Evolutionary conservation across 345 rosid genomes (phyloP).

Genomic region (Brassica juncea): DNA sequence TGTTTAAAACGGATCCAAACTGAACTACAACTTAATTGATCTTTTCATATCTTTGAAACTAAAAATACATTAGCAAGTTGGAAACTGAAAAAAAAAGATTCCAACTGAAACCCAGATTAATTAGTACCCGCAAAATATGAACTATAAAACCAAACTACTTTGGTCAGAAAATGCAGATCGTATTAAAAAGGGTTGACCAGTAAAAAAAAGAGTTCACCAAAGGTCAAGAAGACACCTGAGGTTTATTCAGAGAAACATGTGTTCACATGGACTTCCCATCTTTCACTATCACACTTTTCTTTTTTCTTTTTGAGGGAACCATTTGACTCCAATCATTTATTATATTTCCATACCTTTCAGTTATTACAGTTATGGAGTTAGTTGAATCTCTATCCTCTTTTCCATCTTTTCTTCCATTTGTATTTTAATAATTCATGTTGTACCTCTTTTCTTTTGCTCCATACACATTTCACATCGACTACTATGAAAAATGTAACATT

Average conservation of each 20-base stretch:
- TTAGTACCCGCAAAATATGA: neutral
- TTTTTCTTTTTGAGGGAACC: conserved; percentile 14
- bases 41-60: neutral
- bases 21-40: neutral
- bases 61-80: neutral
- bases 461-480: neutral
- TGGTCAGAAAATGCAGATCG: conserved; percentile 5
- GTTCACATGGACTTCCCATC: conserved; percentile 62
- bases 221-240: conserved; percentile 43
- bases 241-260: conserved; percentile 46
- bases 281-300: conserved; percentile 41
- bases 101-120: neutral
- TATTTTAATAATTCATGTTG: neutral
- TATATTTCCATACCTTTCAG: conserved; percentile 53
- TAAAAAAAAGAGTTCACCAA: conserved; percentile 21
- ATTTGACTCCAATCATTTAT: conserved; percentile 47
- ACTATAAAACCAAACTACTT: neutral
- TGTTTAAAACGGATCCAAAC: neutral
- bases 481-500: neutral
- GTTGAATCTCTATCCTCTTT: conserved; percentile 42
- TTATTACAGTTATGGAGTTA: conserved; percentile 67
- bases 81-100: neutral
- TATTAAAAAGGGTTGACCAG: conserved; percentile 23
- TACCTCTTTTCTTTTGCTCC: neutral
- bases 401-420: neutral